Conservation (phyloP, 371 early-diverging fungal species). For the Chytridium lagenaria region DNA sequence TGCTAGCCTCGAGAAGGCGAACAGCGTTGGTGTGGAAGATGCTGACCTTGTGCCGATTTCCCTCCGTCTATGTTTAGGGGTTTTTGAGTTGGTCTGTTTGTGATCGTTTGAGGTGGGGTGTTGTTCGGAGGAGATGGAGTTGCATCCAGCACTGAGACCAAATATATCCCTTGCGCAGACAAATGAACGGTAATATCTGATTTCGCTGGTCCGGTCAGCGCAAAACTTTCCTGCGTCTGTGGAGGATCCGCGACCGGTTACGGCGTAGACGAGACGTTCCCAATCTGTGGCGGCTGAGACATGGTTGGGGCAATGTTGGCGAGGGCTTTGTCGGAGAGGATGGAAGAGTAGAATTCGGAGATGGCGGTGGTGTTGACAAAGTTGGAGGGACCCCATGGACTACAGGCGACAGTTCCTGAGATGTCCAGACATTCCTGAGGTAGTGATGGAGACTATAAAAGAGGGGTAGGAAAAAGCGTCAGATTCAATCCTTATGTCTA, state of each 20-base stretch:
- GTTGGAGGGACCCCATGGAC: constrained; percentile 1
- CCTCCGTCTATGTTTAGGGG: background rate
- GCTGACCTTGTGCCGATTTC: background rate
- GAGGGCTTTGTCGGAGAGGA: background rate
- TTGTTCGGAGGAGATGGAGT: too few relatives aligned
- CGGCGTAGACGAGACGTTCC: background rate
- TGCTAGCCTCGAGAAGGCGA: background rate
- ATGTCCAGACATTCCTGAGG: constrained; percentile 1
- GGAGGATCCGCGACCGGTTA: background rate
- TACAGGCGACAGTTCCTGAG: constrained; percentile 3
- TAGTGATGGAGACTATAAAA: background rate
- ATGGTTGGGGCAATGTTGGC: background rate
- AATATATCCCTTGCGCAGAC: constrained; percentile 2
- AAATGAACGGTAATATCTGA: background rate
- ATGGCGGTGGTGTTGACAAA: constrained; percentile 3
- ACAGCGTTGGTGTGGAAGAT: background rate
- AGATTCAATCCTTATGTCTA: too few relatives aligned
- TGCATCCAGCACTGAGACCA: constrained; percentile 1
- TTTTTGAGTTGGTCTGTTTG: too few relatives aligned
- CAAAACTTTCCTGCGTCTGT: background rate
- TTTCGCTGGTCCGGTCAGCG: background rate
- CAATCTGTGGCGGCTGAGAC: background rate
- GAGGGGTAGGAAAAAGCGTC: too few relatives aligned
- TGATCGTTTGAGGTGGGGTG: too few relatives aligned
- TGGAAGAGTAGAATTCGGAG: background rate